Evolutionary conservation across 164 flowering plant genomes (phyloP).

Genomic region (Piper betle): DNA sequence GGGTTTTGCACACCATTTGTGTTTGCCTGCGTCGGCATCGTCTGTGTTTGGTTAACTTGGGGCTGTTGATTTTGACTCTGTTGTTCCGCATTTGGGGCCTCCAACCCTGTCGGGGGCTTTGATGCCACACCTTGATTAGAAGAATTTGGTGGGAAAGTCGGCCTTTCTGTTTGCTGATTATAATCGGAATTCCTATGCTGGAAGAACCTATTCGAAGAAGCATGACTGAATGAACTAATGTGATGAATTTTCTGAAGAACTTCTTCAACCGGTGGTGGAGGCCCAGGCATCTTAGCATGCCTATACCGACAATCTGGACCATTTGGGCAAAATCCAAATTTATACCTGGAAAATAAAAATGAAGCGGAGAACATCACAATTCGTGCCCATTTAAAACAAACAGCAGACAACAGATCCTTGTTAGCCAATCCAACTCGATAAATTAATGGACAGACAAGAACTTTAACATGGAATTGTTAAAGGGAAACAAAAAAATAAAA

Average conservation of each 20-base stretch:
- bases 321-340: constrained; percentile 98
- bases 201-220: constrained; percentile 52
- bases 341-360: constrained; percentile 55
- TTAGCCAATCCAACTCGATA: not conserved
- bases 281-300: constrained; percentile 93
- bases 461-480: not conserved
- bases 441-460: not conserved
- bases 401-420: too few species aligned
- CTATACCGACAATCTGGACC: constrained; percentile 98
- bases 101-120: constrained; percentile 37
- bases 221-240: constrained; percentile 48
- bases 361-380: constrained; percentile 8
- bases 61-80: constrained; percentile 8
- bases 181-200: constrained; percentile 45
- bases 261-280: constrained; percentile 95
- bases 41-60: constrained; percentile 36
- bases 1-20: constrained; percentile 52
- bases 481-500: not conserved
- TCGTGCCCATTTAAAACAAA: too few species aligned
- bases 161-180: constrained; percentile 53
- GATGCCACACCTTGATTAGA: constrained; percentile 33
- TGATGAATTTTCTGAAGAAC: constrained; percentile 95
- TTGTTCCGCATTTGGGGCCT: constrained; percentile 42
- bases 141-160: constrained; percentile 43
- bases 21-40: constrained; percentile 37